phyloP scores from a whole-genome alignment of 495 filamentous ascomycete genomes.

The Acidiella bohemica region DNA sequence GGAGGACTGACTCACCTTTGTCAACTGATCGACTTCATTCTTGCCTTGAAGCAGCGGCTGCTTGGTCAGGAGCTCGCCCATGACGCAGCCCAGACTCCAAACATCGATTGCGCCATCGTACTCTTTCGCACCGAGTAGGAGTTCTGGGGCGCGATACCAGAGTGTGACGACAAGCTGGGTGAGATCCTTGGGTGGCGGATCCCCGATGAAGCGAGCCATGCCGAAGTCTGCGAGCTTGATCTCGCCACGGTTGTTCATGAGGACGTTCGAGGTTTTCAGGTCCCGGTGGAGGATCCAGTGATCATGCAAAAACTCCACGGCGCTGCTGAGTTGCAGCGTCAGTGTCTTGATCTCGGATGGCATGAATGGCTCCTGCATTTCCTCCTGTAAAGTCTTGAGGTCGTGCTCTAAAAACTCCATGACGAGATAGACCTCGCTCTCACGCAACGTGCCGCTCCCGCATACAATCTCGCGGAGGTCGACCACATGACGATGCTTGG shows the following conservation, averaged over 20 bases:
- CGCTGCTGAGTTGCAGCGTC: conserved; percentile 66
- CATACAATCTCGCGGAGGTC: conserved; percentile 74
- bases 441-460: conserved; percentile 42
- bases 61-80: conserved; percentile 77
- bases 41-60: conserved; percentile 79
- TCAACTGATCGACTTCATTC: conserved; percentile 83
- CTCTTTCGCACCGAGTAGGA: conserved; percentile 65
- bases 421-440: conserved; percentile 83
- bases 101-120: conserved; percentile 77
- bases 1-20: conserved; percentile 32
- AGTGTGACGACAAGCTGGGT: conserved; percentile 93
- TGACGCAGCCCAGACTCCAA: conserved; percentile 95
- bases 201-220: conserved; percentile 83
- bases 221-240: conserved; percentile 97
- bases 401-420: conserved; percentile 99
- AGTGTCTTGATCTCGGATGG: conserved; percentile 88
- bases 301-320: conserved; percentile 72
- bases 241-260: conserved; percentile 88
- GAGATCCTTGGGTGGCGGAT: conserved; percentile 59
- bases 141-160: conserved; percentile 89
- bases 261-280: conserved; percentile 89
- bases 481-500: conserved; percentile 64
- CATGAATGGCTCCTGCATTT: conserved; percentile 88
- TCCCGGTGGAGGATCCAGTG: conserved; percentile 94
- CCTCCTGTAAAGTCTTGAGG: conserved; percentile 82